Conservation (phyloP, 2,329 filamentous ascomycete genomes). For the Penicillium thymicola region DNA sequence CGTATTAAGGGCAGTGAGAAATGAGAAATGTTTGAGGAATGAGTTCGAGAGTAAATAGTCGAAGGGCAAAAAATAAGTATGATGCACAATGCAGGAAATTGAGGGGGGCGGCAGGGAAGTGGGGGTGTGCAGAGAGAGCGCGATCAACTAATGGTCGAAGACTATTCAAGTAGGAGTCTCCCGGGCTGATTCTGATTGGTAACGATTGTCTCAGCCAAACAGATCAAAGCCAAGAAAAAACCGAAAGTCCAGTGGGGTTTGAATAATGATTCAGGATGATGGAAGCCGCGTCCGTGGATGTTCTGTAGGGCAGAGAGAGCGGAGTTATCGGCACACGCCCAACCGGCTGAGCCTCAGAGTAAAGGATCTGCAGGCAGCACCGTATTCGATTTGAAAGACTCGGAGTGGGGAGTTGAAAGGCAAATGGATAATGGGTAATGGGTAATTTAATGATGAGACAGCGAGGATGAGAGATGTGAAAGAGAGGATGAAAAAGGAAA, state of each 20-base stretch:
- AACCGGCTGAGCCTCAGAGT: conserved; percentile 6
- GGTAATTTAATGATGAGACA: neutral
- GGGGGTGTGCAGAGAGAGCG: conserved; percentile 14
- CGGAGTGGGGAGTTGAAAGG: conserved; percentile 1
- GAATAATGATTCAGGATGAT: conserved; percentile 10
- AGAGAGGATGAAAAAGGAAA: neutral
- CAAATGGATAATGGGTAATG: neutral
- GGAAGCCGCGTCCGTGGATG: neutral
- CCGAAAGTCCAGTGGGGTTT: neutral
- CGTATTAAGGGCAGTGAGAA: conserved; percentile 6
- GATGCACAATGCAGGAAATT: conserved; percentile 17
- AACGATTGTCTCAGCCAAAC: conserved; percentile 1
- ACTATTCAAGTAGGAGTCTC: conserved; percentile 8
- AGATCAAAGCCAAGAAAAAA: conserved; percentile 1
- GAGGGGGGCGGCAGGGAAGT: conserved; percentile 23
- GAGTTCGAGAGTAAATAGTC: neutral
- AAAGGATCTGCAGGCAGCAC: conserved; percentile 9
- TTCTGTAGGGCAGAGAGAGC: conserved; percentile 12
- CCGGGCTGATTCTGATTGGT: conserved; percentile 14
- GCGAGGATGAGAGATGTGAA: neutral
- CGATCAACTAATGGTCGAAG: conserved; percentile 18
- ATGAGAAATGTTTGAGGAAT: conserved; percentile 13
- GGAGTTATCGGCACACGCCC: conserved; percentile 1
- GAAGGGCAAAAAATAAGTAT: neutral
- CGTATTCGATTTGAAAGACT: neutral